Evolutionary conservation across 345 rosid genomes (phyloP).

Genomic region (Brassica juncea): DNA sequence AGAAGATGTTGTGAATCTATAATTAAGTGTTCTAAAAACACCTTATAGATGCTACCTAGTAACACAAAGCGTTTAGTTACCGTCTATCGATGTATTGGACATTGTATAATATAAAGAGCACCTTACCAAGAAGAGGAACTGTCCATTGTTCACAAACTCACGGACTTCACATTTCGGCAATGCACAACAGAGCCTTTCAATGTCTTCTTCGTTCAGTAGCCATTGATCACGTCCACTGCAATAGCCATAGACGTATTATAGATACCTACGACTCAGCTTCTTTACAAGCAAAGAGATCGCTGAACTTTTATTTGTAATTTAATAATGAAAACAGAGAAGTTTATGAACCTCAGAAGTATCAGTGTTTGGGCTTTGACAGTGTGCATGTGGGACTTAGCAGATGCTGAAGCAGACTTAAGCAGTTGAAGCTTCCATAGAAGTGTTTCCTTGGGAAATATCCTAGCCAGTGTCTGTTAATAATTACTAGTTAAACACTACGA

Average conservation of each 20-base stretch:
- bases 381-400: conserved; percentile 55
- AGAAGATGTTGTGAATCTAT: neutral
- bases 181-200: conserved; percentile 45
- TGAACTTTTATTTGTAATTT: too few species aligned
- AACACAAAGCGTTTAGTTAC: too few species aligned
- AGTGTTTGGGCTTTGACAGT: conserved; percentile 59
- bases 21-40: too few species aligned
- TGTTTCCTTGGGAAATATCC: conserved; percentile 59
- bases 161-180: conserved; percentile 58
- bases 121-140: conserved; percentile 74
- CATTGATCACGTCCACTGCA: conserved; percentile 72
- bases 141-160: conserved; percentile 52
- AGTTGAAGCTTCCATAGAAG: conserved; percentile 73
- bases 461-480: conserved; percentile 50
- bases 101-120: neutral
- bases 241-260: neutral
- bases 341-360: conserved; percentile 55
- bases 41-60: too few species aligned
- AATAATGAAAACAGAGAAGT: neutral
- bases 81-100: too few species aligned
- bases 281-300: neutral
- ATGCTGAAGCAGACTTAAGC: conserved; percentile 54
- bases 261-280: too few species aligned
- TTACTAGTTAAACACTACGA: too few species aligned
- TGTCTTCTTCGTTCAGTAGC: conserved; percentile 63